Conservation (phyloP, 1,284 basidiomycete genomes). For the Boletellus deceptivus region DNA sequence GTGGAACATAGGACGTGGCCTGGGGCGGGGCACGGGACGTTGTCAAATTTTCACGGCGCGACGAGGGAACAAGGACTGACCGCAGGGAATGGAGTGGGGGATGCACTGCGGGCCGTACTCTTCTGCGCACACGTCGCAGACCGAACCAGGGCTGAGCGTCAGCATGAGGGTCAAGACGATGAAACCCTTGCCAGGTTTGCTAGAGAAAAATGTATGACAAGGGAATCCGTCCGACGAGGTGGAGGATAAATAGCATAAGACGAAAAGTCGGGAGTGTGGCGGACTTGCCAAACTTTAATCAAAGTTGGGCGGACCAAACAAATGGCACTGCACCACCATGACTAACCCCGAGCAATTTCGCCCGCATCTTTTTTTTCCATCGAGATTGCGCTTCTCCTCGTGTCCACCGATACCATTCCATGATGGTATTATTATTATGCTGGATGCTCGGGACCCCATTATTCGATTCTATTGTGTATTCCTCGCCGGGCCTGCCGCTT, state of each 20-base stretch:
- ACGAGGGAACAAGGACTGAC: conserved; percentile 37
- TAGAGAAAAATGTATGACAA: conserved; percentile 31
- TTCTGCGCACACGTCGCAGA: conserved; percentile 83
- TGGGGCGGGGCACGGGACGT: conserved; percentile 29
- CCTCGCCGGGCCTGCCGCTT: not conserved
- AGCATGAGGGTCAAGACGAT: conserved; percentile 55
- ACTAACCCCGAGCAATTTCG: conserved; percentile 14
- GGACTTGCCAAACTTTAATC: conserved; percentile 26
- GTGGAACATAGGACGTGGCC: conserved; percentile 73
- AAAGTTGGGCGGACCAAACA: conserved; percentile 32
- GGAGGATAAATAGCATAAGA: conserved; percentile 38
- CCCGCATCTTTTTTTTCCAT: not conserved
- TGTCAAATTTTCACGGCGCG: conserved; percentile 16
- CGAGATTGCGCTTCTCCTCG: not conserved
- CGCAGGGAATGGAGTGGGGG: conserved; percentile 77
- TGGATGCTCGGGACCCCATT: too few relatives aligned
- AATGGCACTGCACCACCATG: conserved; percentile 11
- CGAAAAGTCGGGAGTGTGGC: conserved; percentile 17
- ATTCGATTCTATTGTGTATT: not conserved
- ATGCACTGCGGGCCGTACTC: conserved; percentile 70
- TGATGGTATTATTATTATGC: too few relatives aligned
- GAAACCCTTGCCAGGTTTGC: conserved; percentile 38
- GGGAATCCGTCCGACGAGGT: conserved; percentile 34
- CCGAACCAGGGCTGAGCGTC: conserved; percentile 72
- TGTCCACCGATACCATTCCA: not conserved